Evolutionary conservation across 2,329 filamentous ascomycete genomes (phyloP), one percentile per base, ranked within the genome.

Genomic region (Claviceps monticola): DNA sequence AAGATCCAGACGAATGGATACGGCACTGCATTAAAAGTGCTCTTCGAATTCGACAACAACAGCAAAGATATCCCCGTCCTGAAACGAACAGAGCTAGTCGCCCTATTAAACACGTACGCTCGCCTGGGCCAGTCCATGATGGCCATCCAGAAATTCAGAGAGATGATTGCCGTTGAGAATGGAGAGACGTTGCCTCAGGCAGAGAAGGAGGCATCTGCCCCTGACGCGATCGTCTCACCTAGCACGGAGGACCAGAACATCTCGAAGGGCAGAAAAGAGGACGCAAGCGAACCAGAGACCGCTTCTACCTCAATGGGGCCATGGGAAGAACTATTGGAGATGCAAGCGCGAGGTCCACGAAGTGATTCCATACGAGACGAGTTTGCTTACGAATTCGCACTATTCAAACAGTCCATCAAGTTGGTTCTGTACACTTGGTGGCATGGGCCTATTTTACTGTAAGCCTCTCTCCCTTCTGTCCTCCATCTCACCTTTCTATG

Each of bases 1-100:
- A 98, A 98, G 70, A 71, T 98, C 39, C 93, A 98, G 70, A 95
- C 89, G 0, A 86, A 87, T 13, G 93, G 93, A 2, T 97, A 96
- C 64, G 93, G 93, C 48, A 88, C 93, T 0, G 93, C 93, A 0
- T 73, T 98, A 56, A 98, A 98, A 70, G 84, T 98, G 4, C 76
- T 98, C 1, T 98, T 98, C 61, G 93, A 98, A 67, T 93, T 89
- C 56, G 89, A 95, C 59, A 78, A 79, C 61, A 74, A 78, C 58
- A 75, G 71, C 58, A 76, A 83, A 56, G 77, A 74, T n/a, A 65
- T 76, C 2, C 89, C 88, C 0, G 72, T 78, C 14, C 77, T 97
- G 19, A 82, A 90, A 64, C 78, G 93, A 57, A 97, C 91, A 0
- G 93, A 98, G 69, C 75, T 98, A 11, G 93, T 98, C 19, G 88